phyloP scores from a whole-genome alignment of 345 rosid genomes.

The Noccaea caerulescens region DNA sequence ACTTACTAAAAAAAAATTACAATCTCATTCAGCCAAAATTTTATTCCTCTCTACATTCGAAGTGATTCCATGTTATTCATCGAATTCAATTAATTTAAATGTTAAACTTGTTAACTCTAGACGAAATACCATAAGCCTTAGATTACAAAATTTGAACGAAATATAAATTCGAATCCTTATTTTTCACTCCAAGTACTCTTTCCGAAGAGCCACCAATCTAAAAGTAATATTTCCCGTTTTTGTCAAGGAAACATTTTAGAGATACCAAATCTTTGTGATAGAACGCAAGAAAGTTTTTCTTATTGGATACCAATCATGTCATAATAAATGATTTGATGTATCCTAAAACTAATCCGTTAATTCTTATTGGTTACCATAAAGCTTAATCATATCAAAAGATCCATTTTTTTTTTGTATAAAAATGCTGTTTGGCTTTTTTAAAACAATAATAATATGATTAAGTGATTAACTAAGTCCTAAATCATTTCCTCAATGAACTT shows the following conservation, averaged over 20 bases:
- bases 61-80: not conserved
- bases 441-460: conserved; percentile 12
- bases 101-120: not conserved
- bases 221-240: conserved; percentile 21
- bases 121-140: not conserved
- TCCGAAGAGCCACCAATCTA: not conserved
- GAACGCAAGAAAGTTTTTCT: conserved; percentile 21
- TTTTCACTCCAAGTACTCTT: conserved; percentile 25
- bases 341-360: conserved; percentile 1
- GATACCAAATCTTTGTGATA: conserved; percentile 36
- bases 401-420: not conserved
- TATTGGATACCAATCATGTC: conserved; percentile 39
- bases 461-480: conserved; percentile 5
- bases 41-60: not conserved
- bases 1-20: not conserved
- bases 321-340: conserved; percentile 18
- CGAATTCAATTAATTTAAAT: not conserved
- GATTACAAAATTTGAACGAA: conserved; percentile 4
- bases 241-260: conserved; percentile 28
- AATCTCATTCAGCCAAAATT: not conserved
- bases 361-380: conserved; percentile 29
- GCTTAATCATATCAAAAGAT: conserved; percentile 29
- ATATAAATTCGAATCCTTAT: conserved; percentile 5
- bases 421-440: not conserved
- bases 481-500: conserved; percentile 44